Percentiles rank a stretch among this genome's conserved stretches.
phyloP scores from a whole-genome alignment of 1,284 basidiomycete genomes.

The Fereydounia khargensis region DNA sequence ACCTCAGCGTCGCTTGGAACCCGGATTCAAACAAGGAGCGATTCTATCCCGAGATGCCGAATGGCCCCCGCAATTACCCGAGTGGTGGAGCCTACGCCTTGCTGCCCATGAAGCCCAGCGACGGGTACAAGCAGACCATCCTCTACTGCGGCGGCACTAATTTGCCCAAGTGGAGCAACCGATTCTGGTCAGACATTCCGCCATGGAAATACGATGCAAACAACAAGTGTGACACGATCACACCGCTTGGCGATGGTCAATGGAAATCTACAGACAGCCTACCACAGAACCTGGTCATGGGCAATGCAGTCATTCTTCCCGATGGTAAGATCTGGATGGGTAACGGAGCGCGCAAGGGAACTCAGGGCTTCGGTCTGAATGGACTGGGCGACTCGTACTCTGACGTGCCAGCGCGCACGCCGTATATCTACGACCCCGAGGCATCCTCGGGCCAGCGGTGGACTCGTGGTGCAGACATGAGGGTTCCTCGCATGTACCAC shows the following conservation, averaged over 20 bases:
- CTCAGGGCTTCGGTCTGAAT: slow-evolving; percentile 44
- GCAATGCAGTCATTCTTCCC: slow-evolving; percentile 45
- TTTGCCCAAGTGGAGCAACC: slow-evolving; percentile 14
- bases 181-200: too few relatives aligned
- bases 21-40: slow-evolving; percentile 25
- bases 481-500: slow-evolving; percentile 47
- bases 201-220: slow-evolving; percentile 49
- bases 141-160: slow-evolving; percentile 49
- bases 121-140: slow-evolving; percentile 44
- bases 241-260: slow-evolving; percentile 17
- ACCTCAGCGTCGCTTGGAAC: slow-evolving; percentile 42
- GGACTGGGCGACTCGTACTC: slow-evolving; percentile 51
- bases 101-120: slow-evolving; percentile 36
- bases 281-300: slow-evolving; percentile 41
- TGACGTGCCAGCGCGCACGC: slow-evolving; percentile 41
- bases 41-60: slow-evolving; percentile 32
- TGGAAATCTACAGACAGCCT: slow-evolving; percentile 39
- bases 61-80: slow-evolving; percentile 34
- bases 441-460: slow-evolving; percentile 30
- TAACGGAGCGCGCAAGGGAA: slow-evolving; percentile 48
- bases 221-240: slow-evolving; percentile 44
- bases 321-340: slow-evolving; percentile 47
- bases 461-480: slow-evolving; percentile 23
- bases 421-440: slow-evolving; percentile 40
- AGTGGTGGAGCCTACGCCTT: slow-evolving; percentile 41